phyloP scores from a whole-genome alignment of 306 rosid species.

The Trichosanthes truncata region DNA sequence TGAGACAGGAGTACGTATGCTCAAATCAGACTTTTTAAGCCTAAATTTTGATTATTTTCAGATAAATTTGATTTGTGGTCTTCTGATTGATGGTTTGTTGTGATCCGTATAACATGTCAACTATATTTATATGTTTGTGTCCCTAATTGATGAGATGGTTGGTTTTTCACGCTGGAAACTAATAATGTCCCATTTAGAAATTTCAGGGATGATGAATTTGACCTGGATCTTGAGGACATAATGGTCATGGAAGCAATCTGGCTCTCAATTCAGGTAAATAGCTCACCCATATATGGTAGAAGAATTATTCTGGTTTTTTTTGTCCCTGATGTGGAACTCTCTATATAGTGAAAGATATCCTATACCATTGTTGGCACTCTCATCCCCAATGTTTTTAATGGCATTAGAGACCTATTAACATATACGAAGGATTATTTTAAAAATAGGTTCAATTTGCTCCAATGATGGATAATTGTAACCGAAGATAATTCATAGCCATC shows the following conservation, averaged over 20 bases:
- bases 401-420: not conserved
- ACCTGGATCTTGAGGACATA: slow-evolving; percentile 89
- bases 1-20: not conserved
- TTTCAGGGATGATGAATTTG: slow-evolving; percentile 86
- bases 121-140: not conserved
- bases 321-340: not conserved
- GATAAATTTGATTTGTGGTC: not conserved
- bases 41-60: not conserved
- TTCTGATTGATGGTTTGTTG: not conserved
- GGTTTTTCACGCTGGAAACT: not conserved
- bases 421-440: not conserved
- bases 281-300: not conserved
- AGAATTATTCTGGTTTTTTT: not conserved
- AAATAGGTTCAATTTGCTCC: not conserved
- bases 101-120: not conserved
- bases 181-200: slow-evolving; percentile 1
- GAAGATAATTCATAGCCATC: not conserved
- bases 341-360: not conserved
- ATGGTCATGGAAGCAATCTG: slow-evolving; percentile 99
- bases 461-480: not conserved
- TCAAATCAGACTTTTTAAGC: not conserved
- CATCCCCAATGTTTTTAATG: not conserved
- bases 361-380: not conserved
- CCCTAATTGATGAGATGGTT: not conserved
- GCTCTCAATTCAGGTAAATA: slow-evolving; percentile 87